Conservation (phyloP, 1,284 basidiomycete species). For the Anthracocystis walkeri region DNA sequence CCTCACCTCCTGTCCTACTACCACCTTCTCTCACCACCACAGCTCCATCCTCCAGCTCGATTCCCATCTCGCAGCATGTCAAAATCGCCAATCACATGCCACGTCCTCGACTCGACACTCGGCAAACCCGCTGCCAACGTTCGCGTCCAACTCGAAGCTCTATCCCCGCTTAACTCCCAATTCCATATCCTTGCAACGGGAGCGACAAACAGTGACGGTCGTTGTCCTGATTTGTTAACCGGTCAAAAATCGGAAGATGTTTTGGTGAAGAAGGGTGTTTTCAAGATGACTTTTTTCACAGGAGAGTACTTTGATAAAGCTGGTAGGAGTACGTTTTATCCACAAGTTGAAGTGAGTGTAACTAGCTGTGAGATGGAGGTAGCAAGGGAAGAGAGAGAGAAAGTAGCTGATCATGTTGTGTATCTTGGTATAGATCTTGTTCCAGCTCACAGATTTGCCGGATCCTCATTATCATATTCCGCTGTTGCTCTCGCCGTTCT, state of each 20-base stretch:
- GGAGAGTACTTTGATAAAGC: slow-evolving; percentile 81
- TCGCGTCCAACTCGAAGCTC: slow-evolving; percentile 45
- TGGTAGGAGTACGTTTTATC: slow-evolving; percentile 81
- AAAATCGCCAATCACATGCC: slow-evolving; percentile 82
- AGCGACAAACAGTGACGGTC: slow-evolving; percentile 82
- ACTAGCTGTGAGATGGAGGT: background rate
- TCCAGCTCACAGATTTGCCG: slow-evolving; percentile 49
- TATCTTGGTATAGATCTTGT: slow-evolving; percentile 47
- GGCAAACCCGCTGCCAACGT: slow-evolving; percentile 79
- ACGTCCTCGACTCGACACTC: slow-evolving; percentile 85
- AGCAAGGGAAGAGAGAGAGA: background rate
- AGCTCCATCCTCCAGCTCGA: background rate
- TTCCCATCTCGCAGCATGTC: slow-evolving; percentile 19
- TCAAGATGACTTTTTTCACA: slow-evolving; percentile 87
- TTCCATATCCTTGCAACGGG: slow-evolving; percentile 71
- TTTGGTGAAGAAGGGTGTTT: slow-evolving; percentile 72
- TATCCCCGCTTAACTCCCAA: slow-evolving; percentile 26
- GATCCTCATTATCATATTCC: slow-evolving; percentile 85
- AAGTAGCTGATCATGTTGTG: background rate
- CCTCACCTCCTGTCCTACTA: slow-evolving; percentile 5
- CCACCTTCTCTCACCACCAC: background rate
- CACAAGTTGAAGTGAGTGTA: slow-evolving; percentile 81
- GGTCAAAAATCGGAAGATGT: slow-evolving; percentile 71
- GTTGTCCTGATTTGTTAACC: slow-evolving; percentile 79
- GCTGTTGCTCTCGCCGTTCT: slow-evolving; percentile 88